A percentile compares a stretch with the other conserved stretches of the same genome.
Conservation (phyloP, 495 filamentous ascomycete species). For the Evansstolkia leycettana region DNA sequence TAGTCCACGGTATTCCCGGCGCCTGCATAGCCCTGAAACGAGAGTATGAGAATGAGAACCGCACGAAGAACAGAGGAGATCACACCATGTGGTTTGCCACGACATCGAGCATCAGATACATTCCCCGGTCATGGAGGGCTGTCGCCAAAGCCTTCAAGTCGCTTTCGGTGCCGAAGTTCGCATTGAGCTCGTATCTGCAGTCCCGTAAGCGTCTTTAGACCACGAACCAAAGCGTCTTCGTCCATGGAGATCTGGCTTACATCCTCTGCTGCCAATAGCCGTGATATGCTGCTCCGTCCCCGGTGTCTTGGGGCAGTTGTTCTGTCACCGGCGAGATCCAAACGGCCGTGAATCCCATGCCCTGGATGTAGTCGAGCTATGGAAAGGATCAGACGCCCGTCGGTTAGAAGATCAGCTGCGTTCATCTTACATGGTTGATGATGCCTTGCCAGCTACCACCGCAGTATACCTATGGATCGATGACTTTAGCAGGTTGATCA, state of each 20-base stretch:
- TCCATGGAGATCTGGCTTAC: constrained; percentile 9
- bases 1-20: constrained; percentile 45
- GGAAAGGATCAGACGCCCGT: neutral
- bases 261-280: constrained; percentile 69
- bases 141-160: constrained; percentile 49
- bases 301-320: constrained; percentile 39
- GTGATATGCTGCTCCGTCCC: constrained; percentile 50
- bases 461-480: constrained; percentile 41
- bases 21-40: constrained; percentile 42
- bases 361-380: constrained; percentile 45
- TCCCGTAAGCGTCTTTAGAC: neutral
- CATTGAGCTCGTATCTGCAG: constrained; percentile 44
- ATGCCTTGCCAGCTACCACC: constrained; percentile 67
- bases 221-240: no score
- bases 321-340: constrained; percentile 72
- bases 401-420: neutral
- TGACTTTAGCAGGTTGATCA: neutral
- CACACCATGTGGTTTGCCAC: constrained; percentile 65
- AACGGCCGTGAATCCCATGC: constrained; percentile 70
- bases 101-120: constrained; percentile 70
- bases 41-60: neutral
- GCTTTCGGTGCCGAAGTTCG: constrained; percentile 51
- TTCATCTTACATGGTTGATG: constrained; percentile 40
- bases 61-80: neutral
- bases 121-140: constrained; percentile 48